phyloP scores from a whole-genome alignment of 2,329 filamentous ascomycete species.

The Fusarium sp. region DNA sequence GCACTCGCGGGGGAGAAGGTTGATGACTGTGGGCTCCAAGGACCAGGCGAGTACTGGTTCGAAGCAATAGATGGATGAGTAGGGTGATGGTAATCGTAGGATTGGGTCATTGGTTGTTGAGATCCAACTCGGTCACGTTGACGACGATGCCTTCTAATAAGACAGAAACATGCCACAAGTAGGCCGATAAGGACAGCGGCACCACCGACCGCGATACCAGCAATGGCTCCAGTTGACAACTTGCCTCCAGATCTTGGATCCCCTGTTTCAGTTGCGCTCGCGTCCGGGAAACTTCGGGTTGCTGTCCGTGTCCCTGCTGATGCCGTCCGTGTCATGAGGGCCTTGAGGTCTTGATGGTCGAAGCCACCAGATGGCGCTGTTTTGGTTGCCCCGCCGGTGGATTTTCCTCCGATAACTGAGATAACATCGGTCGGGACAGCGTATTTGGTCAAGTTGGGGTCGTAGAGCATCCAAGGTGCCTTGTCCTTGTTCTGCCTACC shows the following conservation, averaged over 20 bases:
- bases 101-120: constrained; percentile 46
- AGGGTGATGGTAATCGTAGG: constrained; percentile 46
- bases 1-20: constrained; percentile 40
- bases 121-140: constrained; percentile 30
- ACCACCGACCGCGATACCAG: constrained; percentile 60
- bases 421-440: constrained; percentile 65
- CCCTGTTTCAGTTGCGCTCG: constrained; percentile 30
- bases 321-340: constrained; percentile 67
- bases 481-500: constrained; percentile 62
- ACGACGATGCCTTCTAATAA: constrained; percentile 50
- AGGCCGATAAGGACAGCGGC: constrained; percentile 49
- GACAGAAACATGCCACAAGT: constrained; percentile 49
- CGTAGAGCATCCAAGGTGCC: constrained; percentile 65
- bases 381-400: constrained; percentile 66
- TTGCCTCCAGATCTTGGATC: constrained; percentile 10
- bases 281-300: constrained; percentile 58
- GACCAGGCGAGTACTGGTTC: constrained; percentile 43
- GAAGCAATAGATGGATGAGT: constrained; percentile 38
- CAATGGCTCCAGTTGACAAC: constrained; percentile 58
- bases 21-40: constrained; percentile 48
- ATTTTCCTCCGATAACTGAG: constrained; percentile 63
- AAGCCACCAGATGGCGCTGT: constrained; percentile 64
- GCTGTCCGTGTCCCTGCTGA: constrained; percentile 61
- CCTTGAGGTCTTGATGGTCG: constrained; percentile 63
- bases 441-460: constrained; percentile 64